Percentiles rank a stretch among this genome's conserved stretches.
phyloP scores from a whole-genome alignment of 805 yeast genomes.

The Starmerella kuoi region DNA sequence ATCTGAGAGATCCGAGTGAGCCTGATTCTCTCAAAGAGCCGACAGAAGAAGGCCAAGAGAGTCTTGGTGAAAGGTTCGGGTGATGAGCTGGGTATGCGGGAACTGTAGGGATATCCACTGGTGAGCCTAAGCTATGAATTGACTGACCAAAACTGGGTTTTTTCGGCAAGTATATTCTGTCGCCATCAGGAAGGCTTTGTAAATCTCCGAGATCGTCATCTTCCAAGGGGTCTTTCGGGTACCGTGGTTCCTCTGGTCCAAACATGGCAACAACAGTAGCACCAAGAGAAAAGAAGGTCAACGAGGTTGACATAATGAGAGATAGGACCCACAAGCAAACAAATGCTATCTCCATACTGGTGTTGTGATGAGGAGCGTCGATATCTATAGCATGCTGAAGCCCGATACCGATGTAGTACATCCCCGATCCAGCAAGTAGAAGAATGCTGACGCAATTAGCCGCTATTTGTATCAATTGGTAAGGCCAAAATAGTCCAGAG shows the following conservation, averaged over 20 bases:
- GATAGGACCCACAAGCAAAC: conserved; percentile 15
- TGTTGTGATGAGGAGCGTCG: background rate
- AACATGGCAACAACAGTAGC: conserved; percentile 1
- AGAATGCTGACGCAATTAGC: background rate
- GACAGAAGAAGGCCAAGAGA: conserved; percentile 13
- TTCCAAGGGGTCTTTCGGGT: no score
- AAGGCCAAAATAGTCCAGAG: conserved; percentile 10
- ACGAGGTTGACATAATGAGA: conserved; percentile 1
- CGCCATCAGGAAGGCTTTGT: no score
- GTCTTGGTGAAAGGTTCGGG: conserved; percentile 7
- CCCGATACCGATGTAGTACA: conserved; percentile 15
- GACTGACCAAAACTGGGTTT: conserved; percentile 1
- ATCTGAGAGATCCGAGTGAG: conserved; percentile 9
- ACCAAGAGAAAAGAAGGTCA: conserved; percentile 13
- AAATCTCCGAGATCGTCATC: no score
- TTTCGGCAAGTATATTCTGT: no score
- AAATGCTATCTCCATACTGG: conserved; percentile 12
- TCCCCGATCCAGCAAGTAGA: conserved; percentile 11
- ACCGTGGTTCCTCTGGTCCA: background rate
- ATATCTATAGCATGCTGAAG: background rate
- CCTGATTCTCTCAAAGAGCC: conserved; percentile 3
- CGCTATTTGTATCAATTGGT: conserved; percentile 4
- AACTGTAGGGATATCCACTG: conserved; percentile 1
- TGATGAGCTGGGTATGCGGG: conserved; percentile 2
- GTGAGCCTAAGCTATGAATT: conserved; percentile 3